Evolutionary conservation across 106 monocot genomes (phyloP), one percentile per base, ranked within the genome.

Genomic region (Dendrobium officinale): DNA sequence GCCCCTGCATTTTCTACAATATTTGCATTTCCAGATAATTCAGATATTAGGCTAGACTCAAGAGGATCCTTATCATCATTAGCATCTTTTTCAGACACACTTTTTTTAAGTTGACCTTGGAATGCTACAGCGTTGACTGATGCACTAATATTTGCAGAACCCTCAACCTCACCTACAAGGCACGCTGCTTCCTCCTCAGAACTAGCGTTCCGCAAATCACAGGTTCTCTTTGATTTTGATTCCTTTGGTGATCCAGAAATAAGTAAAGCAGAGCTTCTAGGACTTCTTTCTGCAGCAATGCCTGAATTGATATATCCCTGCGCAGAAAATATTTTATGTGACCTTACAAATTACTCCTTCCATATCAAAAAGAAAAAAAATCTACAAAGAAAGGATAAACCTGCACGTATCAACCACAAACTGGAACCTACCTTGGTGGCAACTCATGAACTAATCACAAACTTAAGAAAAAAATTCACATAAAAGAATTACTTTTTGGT

Each of bases 271-370:
- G 18, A 19, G 54, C 40, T 48, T 67, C 81, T 77, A 31, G 22
- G n/a, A 45, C 47, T 73, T 40, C 75, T 70, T 67, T 89, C 83
- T 64, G 80, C 81, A 75, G 93, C 87, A 87, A 99, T 85, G 80
- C 98, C 98, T 68, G 88, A 58, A 88, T 99, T 99, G 79, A 99
- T 99, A 79, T 90, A 95, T 29, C 98, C 98, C 98, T 99, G 91
- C 84, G 84, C 77, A 48, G 80, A 68, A 81, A 76, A 49, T 48
- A 49, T 19, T 76, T 17, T 22, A 43, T 4, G 6, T 29, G 27
- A 74, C 70, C 22, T 9, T 16, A 70, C 15, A 2, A 11, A 56
- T 15, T 56, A 17, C 56, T 56, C 5, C 33, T 70, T 13, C 2
- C 5, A 66, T 26, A 66, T 24, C n/a, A 66, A 22, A 24, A 66